These are phyloP conservation scores for Penicillium brasilianum DNA, from an alignment of 2,329 filamentous ascomycete species.

Conservation along the genomic window DNA sequence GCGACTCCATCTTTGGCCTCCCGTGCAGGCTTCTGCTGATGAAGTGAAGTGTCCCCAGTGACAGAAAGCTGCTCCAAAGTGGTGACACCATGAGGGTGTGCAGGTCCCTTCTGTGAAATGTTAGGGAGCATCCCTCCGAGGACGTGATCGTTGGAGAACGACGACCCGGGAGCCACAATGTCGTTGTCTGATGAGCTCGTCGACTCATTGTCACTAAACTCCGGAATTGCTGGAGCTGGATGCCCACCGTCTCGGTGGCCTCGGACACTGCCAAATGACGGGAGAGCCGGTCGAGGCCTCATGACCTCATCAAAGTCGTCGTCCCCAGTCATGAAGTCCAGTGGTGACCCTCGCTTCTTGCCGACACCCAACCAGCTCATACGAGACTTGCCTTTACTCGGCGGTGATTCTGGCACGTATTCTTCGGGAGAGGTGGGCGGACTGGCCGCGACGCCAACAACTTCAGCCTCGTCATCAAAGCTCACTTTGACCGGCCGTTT, in stretches of 20 bases:
- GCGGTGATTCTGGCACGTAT: conserved; percentile 41
- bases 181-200: conserved; percentile 53
- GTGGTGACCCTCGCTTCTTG: conserved; percentile 37
- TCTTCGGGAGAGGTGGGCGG: conserved; percentile 50
- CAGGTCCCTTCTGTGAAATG: conserved; percentile 23
- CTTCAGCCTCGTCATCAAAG: conserved; percentile 65
- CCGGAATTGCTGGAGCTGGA: conserved; percentile 23
- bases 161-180: conserved; percentile 24
- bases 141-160: conserved; percentile 58
- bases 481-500: conserved; percentile 67
- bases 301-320: conserved; percentile 62
- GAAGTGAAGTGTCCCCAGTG: conserved; percentile 3
- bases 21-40: not conserved
- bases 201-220: conserved; percentile 40
- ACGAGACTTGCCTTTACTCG: conserved; percentile 38
- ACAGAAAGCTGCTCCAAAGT: conserved; percentile 24
- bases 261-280: conserved; percentile 67
- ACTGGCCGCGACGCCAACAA: conserved; percentile 53
- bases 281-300: conserved; percentile 63
- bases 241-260: conserved; percentile 46
- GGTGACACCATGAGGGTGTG: conserved; percentile 13
- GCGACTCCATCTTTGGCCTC: conserved; percentile 15
- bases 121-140: conserved; percentile 57
- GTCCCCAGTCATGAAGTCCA: conserved; percentile 39
- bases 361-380: conserved; percentile 44